Base-by-base conservation (phyloP, 1,139 yeast genomes). In the Geotrichum bryndzae region DNA sequence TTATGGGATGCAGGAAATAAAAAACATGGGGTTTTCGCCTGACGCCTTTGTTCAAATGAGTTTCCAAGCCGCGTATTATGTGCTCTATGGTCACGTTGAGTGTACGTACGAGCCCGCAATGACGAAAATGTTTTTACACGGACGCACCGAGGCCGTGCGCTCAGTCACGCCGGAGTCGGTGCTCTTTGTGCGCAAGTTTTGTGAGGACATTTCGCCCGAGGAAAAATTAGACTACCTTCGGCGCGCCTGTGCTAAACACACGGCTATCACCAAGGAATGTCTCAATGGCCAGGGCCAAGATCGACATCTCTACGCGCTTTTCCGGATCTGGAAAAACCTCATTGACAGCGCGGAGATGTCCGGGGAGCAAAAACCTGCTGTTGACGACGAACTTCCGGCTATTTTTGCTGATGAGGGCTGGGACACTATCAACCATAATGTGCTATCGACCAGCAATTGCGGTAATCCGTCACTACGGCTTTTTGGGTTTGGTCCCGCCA, bases 11-110 rank as follows among this genome's bases (percentile, higher is more conserved):
- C 84, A 85, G 58, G 82, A 84, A 64, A 90, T 91, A 71, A 91
- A 90, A 72, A 84, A 84, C 65, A 86, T 90, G 85, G 92, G 90
- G 67, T 87, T 86, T 73, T 88, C 96, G 5, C 97, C 97, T 0
- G 97, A 91, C 79, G 97, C 97, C 0, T 91, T 88, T 75, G 88
- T 88, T 54, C 97, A 91, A 75, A 90, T 90, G 95, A 88, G 91
- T 23, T 90, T 90, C 79, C 97, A 91, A 74, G 90, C 95, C 3
- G 90, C 96, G 15, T 91, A 90, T 74, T 91, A 90, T 72, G 95
- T 96, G 0, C 80, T 91, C 59, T 91, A 91, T 72, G 97, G 97
- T 54, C 88, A 88, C 71, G 94, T 90, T 51, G 97, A 90, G 73
- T 89, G 96, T 68, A 90, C 96, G 15, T 91, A 91, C 74, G 97